phyloP scores from a whole-genome alignment of 371 early-diverging fungal species.

The Mortierella sp. region DNA sequence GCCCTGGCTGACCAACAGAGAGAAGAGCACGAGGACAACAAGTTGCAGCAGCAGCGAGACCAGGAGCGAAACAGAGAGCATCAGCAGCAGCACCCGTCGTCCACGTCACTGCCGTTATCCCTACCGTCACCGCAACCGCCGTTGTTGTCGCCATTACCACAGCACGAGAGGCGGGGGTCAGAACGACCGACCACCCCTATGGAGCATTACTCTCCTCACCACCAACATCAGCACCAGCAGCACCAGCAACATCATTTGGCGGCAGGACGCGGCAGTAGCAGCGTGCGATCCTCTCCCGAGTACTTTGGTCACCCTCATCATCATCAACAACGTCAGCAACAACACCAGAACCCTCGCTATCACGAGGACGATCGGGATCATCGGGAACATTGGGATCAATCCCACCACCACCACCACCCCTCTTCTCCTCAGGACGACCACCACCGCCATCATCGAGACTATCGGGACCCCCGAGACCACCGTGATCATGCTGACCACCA shows the following conservation, averaged over 20 bases:
- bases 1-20: slow-evolving; percentile 4
- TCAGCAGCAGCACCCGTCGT: neutral
- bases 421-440: neutral
- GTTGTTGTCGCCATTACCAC: neutral
- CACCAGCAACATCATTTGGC: neutral
- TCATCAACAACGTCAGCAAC: neutral
- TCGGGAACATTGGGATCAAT: neutral
- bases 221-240: neutral
- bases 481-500: neutral
- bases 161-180: neutral
- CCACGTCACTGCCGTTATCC: slow-evolving; percentile 5
- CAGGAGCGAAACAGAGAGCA: neutral
- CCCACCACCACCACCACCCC: neutral
- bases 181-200: neutral
- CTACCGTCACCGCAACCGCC: neutral
- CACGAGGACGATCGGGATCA: slow-evolving; percentile 4
- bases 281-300: neutral
- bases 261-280: neutral
- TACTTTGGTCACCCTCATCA: slow-evolving; percentile 1
- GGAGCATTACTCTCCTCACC: neutral
- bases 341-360: neutral
- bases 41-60: slow-evolving; percentile 2
- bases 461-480: neutral
- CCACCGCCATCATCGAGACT: neutral
- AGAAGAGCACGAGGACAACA: slow-evolving; percentile 1